Conservation (phyloP, 1,284 basidiomycete genomes). For the Gomphus bonarii region DNA sequence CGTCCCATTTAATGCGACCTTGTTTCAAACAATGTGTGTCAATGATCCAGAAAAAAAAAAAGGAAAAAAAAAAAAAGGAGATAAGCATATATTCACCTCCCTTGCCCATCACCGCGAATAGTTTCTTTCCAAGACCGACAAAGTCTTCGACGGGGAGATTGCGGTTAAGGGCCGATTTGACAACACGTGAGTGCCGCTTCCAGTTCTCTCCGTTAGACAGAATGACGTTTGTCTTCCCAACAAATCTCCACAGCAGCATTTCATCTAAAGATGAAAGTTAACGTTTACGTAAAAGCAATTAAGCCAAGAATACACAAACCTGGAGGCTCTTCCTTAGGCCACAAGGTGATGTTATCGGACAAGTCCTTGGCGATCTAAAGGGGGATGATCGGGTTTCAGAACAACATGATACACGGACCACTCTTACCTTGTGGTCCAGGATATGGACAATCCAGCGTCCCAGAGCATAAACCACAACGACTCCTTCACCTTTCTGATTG, state of each 20-base stretch:
- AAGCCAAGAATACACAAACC: no score
- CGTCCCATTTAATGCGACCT: conserved; percentile 18
- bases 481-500: no score
- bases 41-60: no score
- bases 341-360: conserved; percentile 14
- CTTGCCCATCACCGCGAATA: conserved; percentile 18
- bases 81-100: conserved; percentile 1
- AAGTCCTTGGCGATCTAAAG: neutral
- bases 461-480: no score
- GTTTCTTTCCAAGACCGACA: conserved; percentile 16
- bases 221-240: conserved; percentile 21
- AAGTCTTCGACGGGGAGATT: conserved; percentile 22
- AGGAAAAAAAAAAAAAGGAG: no score
- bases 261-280: conserved; percentile 9
- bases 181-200: conserved; percentile 21
- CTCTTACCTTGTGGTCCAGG: no score
- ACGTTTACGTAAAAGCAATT: no score
- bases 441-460: no score
- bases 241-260: conserved; percentile 21
- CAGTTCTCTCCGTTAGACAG: conserved; percentile 22
- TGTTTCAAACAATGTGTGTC: no score
- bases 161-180: conserved; percentile 20
- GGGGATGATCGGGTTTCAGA: no score
- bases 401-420: no score
- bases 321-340: conserved; percentile 22